phyloP scores from a whole-genome alignment of 768 basidiomycete genomes.

The Tulasnella sp. region DNA sequence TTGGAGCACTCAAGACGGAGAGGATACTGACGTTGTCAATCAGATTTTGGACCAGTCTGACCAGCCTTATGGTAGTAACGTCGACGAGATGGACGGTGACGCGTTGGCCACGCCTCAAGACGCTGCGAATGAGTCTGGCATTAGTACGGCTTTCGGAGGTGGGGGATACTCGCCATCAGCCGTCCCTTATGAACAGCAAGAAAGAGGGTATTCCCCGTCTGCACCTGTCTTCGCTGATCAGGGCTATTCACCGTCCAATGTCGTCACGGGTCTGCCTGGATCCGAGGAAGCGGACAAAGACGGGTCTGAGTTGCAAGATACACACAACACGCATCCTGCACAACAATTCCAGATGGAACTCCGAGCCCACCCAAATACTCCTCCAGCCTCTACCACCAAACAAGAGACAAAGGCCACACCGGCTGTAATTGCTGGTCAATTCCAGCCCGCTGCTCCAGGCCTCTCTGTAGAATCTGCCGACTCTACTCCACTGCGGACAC shows the following conservation, averaged over 20 bases:
- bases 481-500: not conserved
- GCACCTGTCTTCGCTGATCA: conserved; percentile 1
- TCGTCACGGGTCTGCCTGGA: not conserved
- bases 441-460: not conserved
- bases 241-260: conserved; percentile 12
- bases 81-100: not conserved
- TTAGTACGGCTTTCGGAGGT: not conserved
- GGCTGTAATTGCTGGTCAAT: not conserved
- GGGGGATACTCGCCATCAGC: conserved; percentile 10
- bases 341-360: not conserved
- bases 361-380: not conserved
- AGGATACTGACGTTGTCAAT: not conserved
- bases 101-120: not conserved
- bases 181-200: conserved; percentile 3
- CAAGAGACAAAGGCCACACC: not conserved
- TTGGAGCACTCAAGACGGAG: not conserved
- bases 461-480: not conserved
- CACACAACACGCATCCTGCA: not conserved
- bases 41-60: not conserved
- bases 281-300: not conserved
- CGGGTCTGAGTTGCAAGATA: conserved; percentile 6
- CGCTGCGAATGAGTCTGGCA: not conserved
- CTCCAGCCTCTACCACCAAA: not conserved
- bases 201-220: conserved; percentile 6
- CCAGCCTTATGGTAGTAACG: not conserved